phyloP scores from a whole-genome alignment of 2,329 filamentous ascomycete genomes.

The Atkinsonella hypoxylon region DNA sequence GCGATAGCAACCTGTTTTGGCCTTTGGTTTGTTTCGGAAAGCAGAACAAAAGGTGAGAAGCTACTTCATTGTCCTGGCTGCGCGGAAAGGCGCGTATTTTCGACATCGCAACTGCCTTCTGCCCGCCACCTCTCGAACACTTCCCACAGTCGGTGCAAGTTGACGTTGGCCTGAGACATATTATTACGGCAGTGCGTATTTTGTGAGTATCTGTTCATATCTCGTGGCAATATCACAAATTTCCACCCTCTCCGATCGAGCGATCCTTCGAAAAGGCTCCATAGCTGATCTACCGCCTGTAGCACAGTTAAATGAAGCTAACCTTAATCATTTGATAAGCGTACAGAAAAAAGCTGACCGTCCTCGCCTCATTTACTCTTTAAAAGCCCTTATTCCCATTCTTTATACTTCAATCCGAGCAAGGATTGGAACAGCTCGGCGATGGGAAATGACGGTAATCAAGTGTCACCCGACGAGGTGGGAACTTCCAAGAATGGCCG shows the following conservation, averaged over 20 bases:
- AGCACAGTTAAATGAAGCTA: background rate
- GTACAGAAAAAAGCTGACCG: background rate
- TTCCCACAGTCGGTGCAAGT: background rate
- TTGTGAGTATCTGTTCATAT: background rate
- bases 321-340: background rate
- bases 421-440: conserved; percentile 22
- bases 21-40: conserved; percentile 1
- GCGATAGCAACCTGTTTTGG: conserved; percentile 13
- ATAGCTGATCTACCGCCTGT: background rate
- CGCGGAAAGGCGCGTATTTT: background rate
- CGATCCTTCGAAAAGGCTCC: background rate
- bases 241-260: background rate
- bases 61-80: background rate
- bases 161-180: background rate
- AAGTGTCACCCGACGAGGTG: conserved; percentile 29
- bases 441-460: conserved; percentile 32
- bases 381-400: conserved; percentile 8
- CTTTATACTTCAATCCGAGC: conserved; percentile 13
- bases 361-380: background rate
- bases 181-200: background rate
- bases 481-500: conserved; percentile 36
- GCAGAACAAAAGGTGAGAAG: background rate
- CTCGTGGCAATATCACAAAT: background rate
- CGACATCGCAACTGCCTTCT: background rate
- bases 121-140: background rate